phyloP scores from a whole-genome alignment of 495 filamentous ascomycete species.

The Cercophora newfieldiana region DNA sequence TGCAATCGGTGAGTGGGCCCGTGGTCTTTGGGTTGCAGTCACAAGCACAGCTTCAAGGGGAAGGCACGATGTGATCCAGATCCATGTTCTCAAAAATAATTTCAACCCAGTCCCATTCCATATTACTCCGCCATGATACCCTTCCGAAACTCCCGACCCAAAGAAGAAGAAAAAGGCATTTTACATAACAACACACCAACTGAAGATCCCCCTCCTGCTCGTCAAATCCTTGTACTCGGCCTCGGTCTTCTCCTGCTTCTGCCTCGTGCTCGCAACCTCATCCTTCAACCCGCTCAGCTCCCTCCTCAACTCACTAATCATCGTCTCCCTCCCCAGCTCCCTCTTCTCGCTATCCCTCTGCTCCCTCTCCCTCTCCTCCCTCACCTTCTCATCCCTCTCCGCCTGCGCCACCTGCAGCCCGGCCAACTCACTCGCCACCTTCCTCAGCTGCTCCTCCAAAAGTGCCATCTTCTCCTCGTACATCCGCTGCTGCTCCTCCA shows the following conservation, averaged over 20 bases:
- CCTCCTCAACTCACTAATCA: not conserved
- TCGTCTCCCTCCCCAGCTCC: constrained; percentile 7
- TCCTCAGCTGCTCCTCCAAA: constrained; percentile 5
- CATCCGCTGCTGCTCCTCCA: constrained; percentile 5
- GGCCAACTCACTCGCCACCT: not conserved
- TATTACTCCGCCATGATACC: no score
- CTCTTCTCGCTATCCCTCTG: constrained; percentile 10
- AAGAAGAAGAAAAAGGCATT: not conserved
- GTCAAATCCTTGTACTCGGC: constrained; percentile 13
- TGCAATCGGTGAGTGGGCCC: no score
- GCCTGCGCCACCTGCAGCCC: not conserved
- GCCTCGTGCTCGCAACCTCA: constrained; percentile 9
- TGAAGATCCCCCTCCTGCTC: constrained; percentile 1
- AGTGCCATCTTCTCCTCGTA: constrained; percentile 12
- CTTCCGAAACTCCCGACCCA: no score
- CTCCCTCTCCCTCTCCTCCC: not conserved
- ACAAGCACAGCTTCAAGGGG: no score
- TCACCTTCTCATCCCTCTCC: not conserved
- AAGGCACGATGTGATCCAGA: no score
- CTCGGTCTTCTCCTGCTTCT: constrained; percentile 19
- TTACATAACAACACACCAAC: constrained; percentile 11
- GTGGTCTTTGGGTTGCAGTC: no score
- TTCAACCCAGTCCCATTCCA: no score
- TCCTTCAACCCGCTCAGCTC: constrained; percentile 4
- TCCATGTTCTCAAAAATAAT: no score